A percentile compares a stretch with the other conserved stretches of the same genome.
phyloP scores from a whole-genome alignment of 805 yeast species.

The Ogataea pignaliae region DNA sequence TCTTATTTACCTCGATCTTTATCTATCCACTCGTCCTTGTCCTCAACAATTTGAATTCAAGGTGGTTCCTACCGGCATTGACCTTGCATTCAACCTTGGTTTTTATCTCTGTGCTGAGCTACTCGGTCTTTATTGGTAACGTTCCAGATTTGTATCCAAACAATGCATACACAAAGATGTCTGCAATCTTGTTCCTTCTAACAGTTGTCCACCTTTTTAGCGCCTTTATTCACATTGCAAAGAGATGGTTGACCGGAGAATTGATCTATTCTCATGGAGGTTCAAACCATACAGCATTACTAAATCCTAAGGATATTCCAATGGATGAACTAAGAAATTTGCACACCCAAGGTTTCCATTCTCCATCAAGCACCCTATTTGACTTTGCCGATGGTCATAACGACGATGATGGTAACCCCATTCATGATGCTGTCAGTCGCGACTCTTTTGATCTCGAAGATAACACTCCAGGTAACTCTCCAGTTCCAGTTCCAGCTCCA shows the following conservation, averaged over 20 bases:
- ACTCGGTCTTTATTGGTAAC: slow-evolving; percentile 52
- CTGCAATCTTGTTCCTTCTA: slow-evolving; percentile 52
- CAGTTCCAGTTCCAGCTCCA: background rate
- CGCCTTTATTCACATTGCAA: slow-evolving; percentile 46
- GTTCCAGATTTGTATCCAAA: slow-evolving; percentile 71
- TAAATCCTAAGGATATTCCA: slow-evolving; percentile 19
- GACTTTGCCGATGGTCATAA: slow-evolving; percentile 20
- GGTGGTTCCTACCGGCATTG: slow-evolving; percentile 55
- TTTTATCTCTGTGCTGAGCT: slow-evolving; percentile 47
- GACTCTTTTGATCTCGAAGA: slow-evolving; percentile 25
- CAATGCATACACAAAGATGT: slow-evolving; percentile 67
- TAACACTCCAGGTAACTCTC: slow-evolving; percentile 4
- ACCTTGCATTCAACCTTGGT: slow-evolving; percentile 44
- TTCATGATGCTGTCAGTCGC: slow-evolving; percentile 3
- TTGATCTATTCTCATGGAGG: slow-evolving; percentile 8
- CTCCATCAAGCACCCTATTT: slow-evolving; percentile 35
- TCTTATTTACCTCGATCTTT: slow-evolving; percentile 42
- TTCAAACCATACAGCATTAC: slow-evolving; percentile 1
- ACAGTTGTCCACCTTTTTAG: slow-evolving; percentile 49
- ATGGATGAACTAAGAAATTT: slow-evolving; percentile 15
- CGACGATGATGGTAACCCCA: slow-evolving; percentile 7
- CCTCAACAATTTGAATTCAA: slow-evolving; percentile 53
- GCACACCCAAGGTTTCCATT: slow-evolving; percentile 12
- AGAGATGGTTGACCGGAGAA: slow-evolving; percentile 35
- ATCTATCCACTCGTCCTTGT: slow-evolving; percentile 68